phyloP scores from a whole-genome alignment of 139 green algal species.

The Chlamydomonas sphaeroides region DNA sequence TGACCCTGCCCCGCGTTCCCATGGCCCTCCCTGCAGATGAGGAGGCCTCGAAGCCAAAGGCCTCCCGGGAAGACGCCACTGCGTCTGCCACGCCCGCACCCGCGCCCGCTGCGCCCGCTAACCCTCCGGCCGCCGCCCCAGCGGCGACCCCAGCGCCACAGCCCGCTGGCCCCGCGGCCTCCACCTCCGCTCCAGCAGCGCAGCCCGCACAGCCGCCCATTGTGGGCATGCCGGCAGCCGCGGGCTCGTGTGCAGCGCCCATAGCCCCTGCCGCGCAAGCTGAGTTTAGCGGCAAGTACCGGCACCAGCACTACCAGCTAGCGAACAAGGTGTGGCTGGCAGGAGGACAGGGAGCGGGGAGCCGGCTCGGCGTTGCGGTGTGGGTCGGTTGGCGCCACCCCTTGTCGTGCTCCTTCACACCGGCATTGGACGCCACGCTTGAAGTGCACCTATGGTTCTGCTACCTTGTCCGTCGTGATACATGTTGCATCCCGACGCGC shows the following conservation, averaged over 20 bases:
- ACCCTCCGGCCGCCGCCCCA: neutral
- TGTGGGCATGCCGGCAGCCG: neutral
- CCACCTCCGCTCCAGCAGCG: neutral
- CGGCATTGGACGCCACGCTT: too few species aligned
- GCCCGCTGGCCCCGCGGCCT: neutral
- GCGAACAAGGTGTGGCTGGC: constrained; percentile 35
- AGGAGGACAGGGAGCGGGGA: neutral
- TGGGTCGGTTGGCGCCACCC: too few species aligned
- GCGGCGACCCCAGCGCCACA: neutral
- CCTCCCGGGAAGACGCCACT: neutral
- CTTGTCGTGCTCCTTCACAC: too few species aligned
- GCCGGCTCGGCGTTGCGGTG: too few species aligned
- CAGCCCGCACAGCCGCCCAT: neutral
- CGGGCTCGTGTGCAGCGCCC: constrained; percentile 4
- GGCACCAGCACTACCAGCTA: constrained; percentile 88
- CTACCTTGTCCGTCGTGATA: too few species aligned
- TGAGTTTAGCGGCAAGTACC: constrained; percentile 53
- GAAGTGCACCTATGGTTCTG: too few species aligned
- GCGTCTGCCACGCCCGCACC: neutral
- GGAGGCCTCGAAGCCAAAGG: neutral
- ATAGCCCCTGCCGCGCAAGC: constrained; percentile 9
- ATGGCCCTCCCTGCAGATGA: neutral
- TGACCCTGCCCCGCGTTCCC: too few species aligned
- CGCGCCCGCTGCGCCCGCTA: neutral
- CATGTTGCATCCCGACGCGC: neutral